Evolutionary conservation across 192 early-diverging fungal species (phyloP).

Genomic region (Cladochytrium replicatum): DNA sequence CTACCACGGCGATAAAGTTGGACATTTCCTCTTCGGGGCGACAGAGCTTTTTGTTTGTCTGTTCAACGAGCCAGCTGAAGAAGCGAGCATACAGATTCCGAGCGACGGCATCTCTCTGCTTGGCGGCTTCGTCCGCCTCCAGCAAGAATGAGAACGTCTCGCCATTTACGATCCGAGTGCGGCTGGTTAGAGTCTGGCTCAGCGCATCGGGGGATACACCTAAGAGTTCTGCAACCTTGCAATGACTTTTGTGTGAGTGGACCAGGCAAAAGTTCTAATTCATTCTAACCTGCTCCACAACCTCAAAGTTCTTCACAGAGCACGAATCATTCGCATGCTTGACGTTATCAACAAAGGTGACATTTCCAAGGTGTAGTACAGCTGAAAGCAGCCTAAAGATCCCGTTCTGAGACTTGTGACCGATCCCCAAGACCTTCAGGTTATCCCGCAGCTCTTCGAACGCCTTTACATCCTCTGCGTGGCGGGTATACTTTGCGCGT

Average conservation of each 20-base stretch:
- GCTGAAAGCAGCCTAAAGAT: slow-evolving; percentile 78
- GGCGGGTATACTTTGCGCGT: slow-evolving; percentile 27
- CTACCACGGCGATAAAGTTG: slow-evolving; percentile 72
- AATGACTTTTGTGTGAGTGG: no score
- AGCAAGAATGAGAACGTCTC: slow-evolving; percentile 76
- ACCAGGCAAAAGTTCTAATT: no score
- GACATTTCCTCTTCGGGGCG: slow-evolving; percentile 38
- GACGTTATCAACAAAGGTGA: slow-evolving; percentile 66
- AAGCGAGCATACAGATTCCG: slow-evolving; percentile 68
- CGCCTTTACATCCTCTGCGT: slow-evolving; percentile 38
- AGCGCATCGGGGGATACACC: slow-evolving; percentile 64
- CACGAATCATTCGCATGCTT: slow-evolving; percentile 30
- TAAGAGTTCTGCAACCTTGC: slow-evolving; percentile 72
- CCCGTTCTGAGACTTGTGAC: slow-evolving; percentile 67
- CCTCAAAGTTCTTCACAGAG: slow-evolving; percentile 65
- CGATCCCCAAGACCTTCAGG: slow-evolving; percentile 76
- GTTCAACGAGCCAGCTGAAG: slow-evolving; percentile 70
- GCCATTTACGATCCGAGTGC: slow-evolving; percentile 71
- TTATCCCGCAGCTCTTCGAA: slow-evolving; percentile 58
- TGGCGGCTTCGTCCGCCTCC: slow-evolving; percentile 56
- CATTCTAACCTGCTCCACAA: no score
- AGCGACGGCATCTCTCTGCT: slow-evolving; percentile 67
- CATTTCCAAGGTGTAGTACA: slow-evolving; percentile 79
- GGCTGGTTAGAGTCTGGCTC: slow-evolving; percentile 67
- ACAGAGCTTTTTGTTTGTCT: slow-evolving; percentile 69